A percentile compares a stretch with the other conserved stretches of the same genome.
These are phyloP conservation scores for Boletus fagicola DNA, from an alignment of 768 basidiomycete species.

Conservation along the genomic window DNA sequence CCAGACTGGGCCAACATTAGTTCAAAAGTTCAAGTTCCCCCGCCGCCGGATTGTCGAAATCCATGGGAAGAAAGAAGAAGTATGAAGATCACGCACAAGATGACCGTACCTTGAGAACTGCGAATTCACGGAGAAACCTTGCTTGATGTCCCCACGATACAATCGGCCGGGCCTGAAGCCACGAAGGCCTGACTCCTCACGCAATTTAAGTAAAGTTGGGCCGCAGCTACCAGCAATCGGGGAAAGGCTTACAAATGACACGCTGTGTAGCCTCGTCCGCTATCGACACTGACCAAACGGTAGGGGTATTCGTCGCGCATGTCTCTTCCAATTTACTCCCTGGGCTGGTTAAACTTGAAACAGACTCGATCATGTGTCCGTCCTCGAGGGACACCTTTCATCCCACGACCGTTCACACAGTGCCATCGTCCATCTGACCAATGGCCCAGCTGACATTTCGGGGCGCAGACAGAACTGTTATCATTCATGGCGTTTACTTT, in stretches of 20 bases:
- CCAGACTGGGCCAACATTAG: too few relatives aligned
- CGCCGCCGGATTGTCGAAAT: too few relatives aligned
- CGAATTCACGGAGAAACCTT: neutral
- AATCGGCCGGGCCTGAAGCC: too few relatives aligned
- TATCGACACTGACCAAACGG: too few relatives aligned
- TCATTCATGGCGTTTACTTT: slow-evolving; percentile 2
- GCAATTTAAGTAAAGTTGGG: neutral
- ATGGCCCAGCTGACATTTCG: neutral
- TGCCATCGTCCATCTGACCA: neutral
- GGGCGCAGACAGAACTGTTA: neutral
- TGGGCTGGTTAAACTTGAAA: neutral
- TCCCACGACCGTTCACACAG: slow-evolving; percentile 1
- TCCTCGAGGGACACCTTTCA: too few relatives aligned
- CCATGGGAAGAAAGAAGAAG: neutral
- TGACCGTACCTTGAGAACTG: neutral
- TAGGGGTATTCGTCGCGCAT: neutral
- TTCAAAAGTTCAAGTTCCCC: too few relatives aligned
- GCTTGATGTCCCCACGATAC: neutral
- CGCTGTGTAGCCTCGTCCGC: neutral
- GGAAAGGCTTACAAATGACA: neutral
- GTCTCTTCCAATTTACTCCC: neutral
- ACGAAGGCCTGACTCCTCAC: neutral
- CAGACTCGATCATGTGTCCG: neutral
- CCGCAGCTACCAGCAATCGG: neutral
- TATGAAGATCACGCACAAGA: neutral